Evolutionary conservation across 2,329 filamentous ascomycete species (phyloP), one percentile per base, ranked within the genome.

Genomic region (Ceratocystis colombiana): DNA sequence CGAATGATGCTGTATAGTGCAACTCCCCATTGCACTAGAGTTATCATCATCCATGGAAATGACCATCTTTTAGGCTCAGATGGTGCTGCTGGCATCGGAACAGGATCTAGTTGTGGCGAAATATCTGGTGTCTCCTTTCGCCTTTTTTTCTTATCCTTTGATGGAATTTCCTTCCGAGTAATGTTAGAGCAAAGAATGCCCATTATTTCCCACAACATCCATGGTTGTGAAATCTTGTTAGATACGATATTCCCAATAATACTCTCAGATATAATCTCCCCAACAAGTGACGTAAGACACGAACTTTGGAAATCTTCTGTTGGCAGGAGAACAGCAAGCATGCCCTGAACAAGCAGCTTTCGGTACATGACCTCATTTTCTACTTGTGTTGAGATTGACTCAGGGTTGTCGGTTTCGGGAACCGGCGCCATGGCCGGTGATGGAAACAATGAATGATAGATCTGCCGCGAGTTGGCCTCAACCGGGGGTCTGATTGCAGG

Each of bases 281-380:
- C 85, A 69, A 96, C 88, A 69, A 99, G 79, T 45, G 89, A 83
- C 66, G 89, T 88, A 71, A 97, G 79, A 74, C 90, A 96, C 65
- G 84, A 84, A 74, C 96, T 97, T 72, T 93, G 86, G 48, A 97
- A 79, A 74, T 97, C 93, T 72, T 97, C 93, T 17, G 91, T 94
- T 8, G 94, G 94, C 22, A 99, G 81, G 17, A 99, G 82, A 64
- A 96, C 80, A 28, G 90, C 87, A 69, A 99, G 79, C 46, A 91
- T 81, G 37, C 88, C 89, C 72, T 92, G 86, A 17, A 92, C 87
- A n/a, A 97, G 80, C 66, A 97, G 79, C 73, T 96, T 90, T 71
- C 93, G 88, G 79, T 96, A 97, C 59, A 84, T 80, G 30, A 82
- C 81, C 77, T 97, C 94, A 72, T 91, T 93, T 68, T 88, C 83